Evolutionary conservation across 148 eudicot species (phyloP).

Genomic region (Salicornia ramosissima): DNA sequence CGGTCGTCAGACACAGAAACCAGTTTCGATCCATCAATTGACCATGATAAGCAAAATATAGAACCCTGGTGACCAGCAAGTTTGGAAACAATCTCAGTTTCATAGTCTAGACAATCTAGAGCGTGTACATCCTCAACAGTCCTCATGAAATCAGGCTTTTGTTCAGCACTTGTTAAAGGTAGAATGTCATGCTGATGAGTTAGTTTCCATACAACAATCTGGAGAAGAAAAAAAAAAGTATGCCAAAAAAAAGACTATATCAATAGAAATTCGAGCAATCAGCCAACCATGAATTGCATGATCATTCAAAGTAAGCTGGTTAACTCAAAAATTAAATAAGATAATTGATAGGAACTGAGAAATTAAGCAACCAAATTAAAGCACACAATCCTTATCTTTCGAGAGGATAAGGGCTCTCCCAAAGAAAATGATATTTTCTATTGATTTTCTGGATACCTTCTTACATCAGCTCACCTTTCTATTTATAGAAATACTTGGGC

Average conservation of each 20-base stretch:
- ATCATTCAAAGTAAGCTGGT: too few relatives aligned
- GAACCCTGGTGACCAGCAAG: constrained; percentile 96
- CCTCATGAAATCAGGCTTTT: constrained; percentile 20
- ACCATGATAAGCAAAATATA: constrained; percentile 88
- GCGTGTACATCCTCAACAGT: constrained; percentile 5
- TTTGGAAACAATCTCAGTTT: constrained; percentile 54
- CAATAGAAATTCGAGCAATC: background rate
- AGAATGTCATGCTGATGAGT: constrained; percentile 19
- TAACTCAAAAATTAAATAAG: too few relatives aligned
- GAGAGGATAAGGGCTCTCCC: too few relatives aligned
- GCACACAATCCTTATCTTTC: too few relatives aligned
- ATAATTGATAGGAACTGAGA: too few relatives aligned
- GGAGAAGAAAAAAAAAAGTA: constrained; percentile 15
- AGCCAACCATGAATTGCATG: background rate
- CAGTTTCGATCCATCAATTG: constrained; percentile 59
- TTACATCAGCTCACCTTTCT: too few relatives aligned
- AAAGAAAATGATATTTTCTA: too few relatives aligned
- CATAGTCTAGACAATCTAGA: constrained; percentile 33
- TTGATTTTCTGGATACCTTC: too few relatives aligned
- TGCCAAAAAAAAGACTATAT: background rate
- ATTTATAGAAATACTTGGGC: too few relatives aligned
- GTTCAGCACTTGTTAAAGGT: constrained; percentile 15
- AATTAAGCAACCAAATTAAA: too few relatives aligned
- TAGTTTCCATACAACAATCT: constrained; percentile 92
- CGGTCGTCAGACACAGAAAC: constrained; percentile 97